These are phyloP conservation scores for Hortaea werneckii DNA, from an alignment of 2,329 filamentous ascomycete species.

Conservation along the genomic window DNA sequence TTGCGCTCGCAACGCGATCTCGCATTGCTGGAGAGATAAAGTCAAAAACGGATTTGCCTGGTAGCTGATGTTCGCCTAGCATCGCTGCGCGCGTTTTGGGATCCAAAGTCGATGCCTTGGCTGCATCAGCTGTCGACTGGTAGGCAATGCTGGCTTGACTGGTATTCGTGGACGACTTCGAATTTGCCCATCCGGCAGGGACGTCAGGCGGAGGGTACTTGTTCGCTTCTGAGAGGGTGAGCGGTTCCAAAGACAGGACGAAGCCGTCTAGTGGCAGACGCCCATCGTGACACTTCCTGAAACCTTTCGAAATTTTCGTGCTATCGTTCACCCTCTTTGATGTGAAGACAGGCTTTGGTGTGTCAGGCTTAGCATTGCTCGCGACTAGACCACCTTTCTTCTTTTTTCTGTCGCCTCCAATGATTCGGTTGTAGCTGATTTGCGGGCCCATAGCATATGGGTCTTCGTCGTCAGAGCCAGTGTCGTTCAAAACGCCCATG, in stretches of 20 bases:
- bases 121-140: constrained; percentile 63
- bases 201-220: constrained; percentile 55
- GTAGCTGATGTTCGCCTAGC: constrained; percentile 69
- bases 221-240: constrained; percentile 35
- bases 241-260: constrained; percentile 47
- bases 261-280: constrained; percentile 73
- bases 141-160: constrained; percentile 29
- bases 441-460: constrained; percentile 85
- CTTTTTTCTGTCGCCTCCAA: constrained; percentile 71
- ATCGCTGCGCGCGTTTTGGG: constrained; percentile 66
- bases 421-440: constrained; percentile 73
- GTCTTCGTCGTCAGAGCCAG: constrained; percentile 89
- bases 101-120: constrained; percentile 65
- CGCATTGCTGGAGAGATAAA: constrained; percentile 72
- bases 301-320: constrained; percentile 34
- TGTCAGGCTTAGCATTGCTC: constrained; percentile 12
- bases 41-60: constrained; percentile 92
- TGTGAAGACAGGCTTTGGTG: constrained; percentile 59
- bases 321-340: constrained; percentile 47
- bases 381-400: constrained; percentile 30
- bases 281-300: constrained; percentile 72
- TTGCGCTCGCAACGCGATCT: constrained; percentile 63
- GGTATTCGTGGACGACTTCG: constrained; percentile 18
- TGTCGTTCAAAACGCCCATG: constrained; percentile 82
- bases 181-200: constrained; percentile 63